Conservation (phyloP, 2,329 filamentous ascomycete genomes). For the Aspergillus clavatus region DNA sequence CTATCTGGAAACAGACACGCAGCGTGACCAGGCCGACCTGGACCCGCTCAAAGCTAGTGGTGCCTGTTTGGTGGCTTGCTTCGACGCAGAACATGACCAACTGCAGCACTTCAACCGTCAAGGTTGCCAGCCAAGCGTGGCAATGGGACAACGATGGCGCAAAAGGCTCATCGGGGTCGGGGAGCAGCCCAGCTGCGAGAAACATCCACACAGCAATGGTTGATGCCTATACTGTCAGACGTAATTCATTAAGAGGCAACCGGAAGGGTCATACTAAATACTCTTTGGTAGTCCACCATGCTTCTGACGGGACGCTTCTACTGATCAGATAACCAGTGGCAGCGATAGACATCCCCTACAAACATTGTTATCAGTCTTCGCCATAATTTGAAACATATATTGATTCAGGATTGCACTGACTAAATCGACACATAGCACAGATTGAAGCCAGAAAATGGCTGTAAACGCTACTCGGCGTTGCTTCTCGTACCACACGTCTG, state of each 20-base stretch:
- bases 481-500: background rate
- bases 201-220: background rate
- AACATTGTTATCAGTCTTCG: background rate
- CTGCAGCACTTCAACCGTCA: background rate
- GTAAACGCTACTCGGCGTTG: background rate
- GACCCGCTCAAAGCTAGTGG: background rate
- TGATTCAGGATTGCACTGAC: background rate
- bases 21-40: background rate
- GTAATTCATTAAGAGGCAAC: background rate
- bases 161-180: slow-evolving; percentile 1
- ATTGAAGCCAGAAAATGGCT: background rate
- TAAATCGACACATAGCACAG: background rate
- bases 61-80: background rate
- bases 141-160: slow-evolving; percentile 1
- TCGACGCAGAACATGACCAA: slow-evolving; percentile 1
- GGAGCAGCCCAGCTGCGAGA: slow-evolving; percentile 1
- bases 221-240: background rate
- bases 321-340: background rate
- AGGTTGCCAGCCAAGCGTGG: background rate
- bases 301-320: background rate
- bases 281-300: background rate
- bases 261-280: background rate
- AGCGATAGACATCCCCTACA: background rate
- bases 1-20: background rate
- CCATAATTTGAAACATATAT: background rate